Base-by-base conservation (phyloP, 805 yeast species). In the Teunomyces gatunensis region DNA sequence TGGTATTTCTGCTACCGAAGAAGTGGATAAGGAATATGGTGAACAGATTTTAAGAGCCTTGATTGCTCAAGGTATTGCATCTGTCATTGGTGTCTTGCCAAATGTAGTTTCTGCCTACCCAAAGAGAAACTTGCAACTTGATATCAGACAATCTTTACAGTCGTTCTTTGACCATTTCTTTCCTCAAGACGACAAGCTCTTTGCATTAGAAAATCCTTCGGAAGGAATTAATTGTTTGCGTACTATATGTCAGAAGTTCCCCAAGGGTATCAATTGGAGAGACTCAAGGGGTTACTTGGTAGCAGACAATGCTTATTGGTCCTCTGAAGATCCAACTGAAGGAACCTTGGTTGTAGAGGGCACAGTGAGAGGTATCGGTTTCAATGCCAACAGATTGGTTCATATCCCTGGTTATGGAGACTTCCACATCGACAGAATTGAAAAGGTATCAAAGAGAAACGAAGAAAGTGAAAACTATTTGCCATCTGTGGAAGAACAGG, bases 371-470 rank as follows among this genome's bases (percentile, higher is more conserved):
- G 99, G 98, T 47, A 68, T 77, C 41, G 96, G 96, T 0, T 84
- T 94, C 67, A 80, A 83, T 54, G 80, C 87, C 2, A 82, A 91
- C 62, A 77, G 90, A 57, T 67, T 89, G 46, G 80, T 95, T 33
- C 96, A 92, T 61, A 71, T 95, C 28, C 96, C 96, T 3, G 96
- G 91, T 1, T 74, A 77, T 51, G 99, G 99, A 13, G 98, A 94
- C 65, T 90, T 81, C 70, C 89, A 85, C 64, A 65, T 94, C 18
- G 83, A 79, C 42, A 76, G 69, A 42, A 80, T 94, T 47, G 90
- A 85, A 57, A 81, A 71, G 54, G 37, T 81, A 2, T 12, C 46
- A 49, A 63, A 53, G 18, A 48, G 53, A 42, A 59, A 55, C 39
- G 45, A 59, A 50, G 60, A 63, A 48, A 54, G 58, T 50, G 59